Conservation (phyloP, 305 asterid species). For the Plantago lanceolata region DNA sequence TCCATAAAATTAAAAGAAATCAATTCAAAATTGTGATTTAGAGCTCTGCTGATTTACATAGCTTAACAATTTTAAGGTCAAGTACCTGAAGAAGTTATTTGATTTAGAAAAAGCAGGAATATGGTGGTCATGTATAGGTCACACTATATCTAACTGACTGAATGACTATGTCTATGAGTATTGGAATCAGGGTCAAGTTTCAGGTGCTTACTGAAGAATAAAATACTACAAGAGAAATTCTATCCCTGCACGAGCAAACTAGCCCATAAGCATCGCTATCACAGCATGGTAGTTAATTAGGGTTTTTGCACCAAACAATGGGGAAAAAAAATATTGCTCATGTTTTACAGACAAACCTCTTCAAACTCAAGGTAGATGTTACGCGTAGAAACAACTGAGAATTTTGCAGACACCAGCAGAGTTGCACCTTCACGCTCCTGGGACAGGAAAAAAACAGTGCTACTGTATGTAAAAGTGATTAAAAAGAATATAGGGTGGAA, state of each 20-base stretch:
- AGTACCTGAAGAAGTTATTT: not conserved
- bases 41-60: not conserved
- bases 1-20: too few species aligned
- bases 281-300: not conserved
- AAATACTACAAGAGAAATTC: not conserved
- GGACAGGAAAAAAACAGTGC: constrained; percentile 26
- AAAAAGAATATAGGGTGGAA: constrained; percentile 8
- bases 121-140: not conserved
- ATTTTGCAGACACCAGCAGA: constrained; percentile 62
- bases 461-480: constrained; percentile 8
- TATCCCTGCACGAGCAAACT: not conserved
- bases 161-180: constrained; percentile 9
- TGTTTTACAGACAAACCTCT: constrained; percentile 45
- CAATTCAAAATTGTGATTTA: too few species aligned
- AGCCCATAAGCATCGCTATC: not conserved
- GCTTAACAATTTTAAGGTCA: not conserved
- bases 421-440: constrained; percentile 96
- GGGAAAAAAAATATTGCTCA: not conserved
- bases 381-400: constrained; percentile 61
- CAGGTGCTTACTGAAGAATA: not conserved
- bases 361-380: constrained; percentile 75
- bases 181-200: constrained; percentile 5
- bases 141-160: constrained; percentile 3
- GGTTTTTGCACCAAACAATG: constrained; percentile 1
- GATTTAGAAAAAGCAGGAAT: not conserved